Base-by-base conservation (phyloP, 164 flowering plant species). In the Sedum album region DNA sequence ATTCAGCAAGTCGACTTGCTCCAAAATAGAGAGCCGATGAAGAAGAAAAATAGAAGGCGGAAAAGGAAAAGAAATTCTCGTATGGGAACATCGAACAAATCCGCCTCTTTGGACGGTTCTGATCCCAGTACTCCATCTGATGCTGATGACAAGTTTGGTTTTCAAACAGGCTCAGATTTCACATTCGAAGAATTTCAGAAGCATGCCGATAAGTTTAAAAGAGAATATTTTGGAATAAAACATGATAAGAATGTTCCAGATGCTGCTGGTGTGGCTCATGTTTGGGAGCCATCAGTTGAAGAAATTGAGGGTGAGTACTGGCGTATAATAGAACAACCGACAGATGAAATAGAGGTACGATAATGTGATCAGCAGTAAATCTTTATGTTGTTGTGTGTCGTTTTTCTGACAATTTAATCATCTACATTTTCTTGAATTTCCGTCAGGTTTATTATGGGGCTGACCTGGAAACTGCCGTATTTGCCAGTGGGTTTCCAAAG, bases 221-320 rank as follows among this genome's bases (percentile, higher is more conserved):
- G 82, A 31, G 71, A 62, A 28, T 89, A 89, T 73, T 91, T 91
- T 75, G 76, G 81, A 57, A 66, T 65, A 57, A 75, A 76, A 63
- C 82, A 81, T 61, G 66, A 49, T 30, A 57, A 55, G 31, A 77
- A 71, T 53, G 76, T 68, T 46, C 23, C 68, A n/a, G 70, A 60
- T 18, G 31, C 74, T 31, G 63, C 38, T 70, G 66, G 55, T 62
- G 76, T 77, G 72, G 67, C 17, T 21, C 72, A 69, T 60, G 70
- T 67, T 65, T 77, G 76, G 80, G 71, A 77, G 44, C 93, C 91
- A 14, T n/a, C n/a, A n/a, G n/a, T n/a, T n/a, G n/a, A n/a, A n/a
- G n/a, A n/a, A n/a, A n/a, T n/a, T n/a, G n/a, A 91, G 78, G 97
- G 93, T 69, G 97, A 91, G 78, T 91, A 91, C 77, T 91, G 97